phyloP scores from a whole-genome alignment of 2,329 filamentous ascomycete genomes.

The Alternaria atra region DNA sequence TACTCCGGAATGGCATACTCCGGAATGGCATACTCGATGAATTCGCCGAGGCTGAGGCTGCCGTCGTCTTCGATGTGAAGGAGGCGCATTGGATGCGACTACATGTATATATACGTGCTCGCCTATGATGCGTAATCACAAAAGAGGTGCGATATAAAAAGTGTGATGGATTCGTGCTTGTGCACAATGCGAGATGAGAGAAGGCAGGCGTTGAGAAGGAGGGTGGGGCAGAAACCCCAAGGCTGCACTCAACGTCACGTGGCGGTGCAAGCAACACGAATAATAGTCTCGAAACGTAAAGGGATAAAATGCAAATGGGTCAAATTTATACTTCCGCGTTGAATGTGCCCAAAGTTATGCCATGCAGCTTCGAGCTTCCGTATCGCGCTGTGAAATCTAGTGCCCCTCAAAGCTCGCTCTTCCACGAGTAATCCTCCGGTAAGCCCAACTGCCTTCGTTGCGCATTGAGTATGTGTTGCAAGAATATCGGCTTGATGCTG shows the following conservation, averaged over 20 bases:
- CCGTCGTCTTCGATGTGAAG: constrained; percentile 14
- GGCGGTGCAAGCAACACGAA: background rate
- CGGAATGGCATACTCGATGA: constrained; percentile 8
- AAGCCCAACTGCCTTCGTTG: constrained; percentile 35
- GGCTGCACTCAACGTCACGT: background rate
- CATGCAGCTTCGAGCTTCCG: background rate
- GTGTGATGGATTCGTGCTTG: no score
- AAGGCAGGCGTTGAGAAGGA: background rate
- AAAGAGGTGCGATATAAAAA: no score
- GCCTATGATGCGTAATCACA: no score
- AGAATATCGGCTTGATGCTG: constrained; percentile 29
- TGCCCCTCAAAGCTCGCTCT: constrained; percentile 12
- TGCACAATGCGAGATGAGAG: background rate
- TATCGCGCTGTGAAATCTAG: background rate
- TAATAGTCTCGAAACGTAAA: background rate
- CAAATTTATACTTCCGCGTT: background rate
- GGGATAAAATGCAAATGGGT: background rate
- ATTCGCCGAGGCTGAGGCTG: constrained; percentile 13
- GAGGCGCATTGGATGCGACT: constrained; percentile 19
- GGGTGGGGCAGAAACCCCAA: background rate
- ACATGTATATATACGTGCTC: no score
- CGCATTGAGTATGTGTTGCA: constrained; percentile 33
- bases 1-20: constrained; percentile 27
- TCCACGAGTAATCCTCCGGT: constrained; percentile 22
- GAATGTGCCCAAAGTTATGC: background rate